Evolutionary conservation across 306 rosid species (phyloP), one percentile per base, ranked within the genome.

Genomic region (Vachellia collinsii): DNA sequence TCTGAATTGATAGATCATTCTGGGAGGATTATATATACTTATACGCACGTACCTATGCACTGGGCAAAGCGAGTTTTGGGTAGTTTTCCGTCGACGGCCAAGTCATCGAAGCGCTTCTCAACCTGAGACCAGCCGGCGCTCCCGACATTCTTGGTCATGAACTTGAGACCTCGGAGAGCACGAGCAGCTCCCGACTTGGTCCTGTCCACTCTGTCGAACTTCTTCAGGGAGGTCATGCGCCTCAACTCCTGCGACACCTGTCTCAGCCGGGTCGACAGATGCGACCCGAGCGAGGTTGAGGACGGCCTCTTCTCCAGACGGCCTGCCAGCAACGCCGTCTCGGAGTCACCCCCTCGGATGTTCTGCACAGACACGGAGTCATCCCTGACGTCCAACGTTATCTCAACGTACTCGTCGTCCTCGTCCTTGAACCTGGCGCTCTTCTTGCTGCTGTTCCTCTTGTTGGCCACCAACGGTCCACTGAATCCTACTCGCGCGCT

Each of bases 171-270:
- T 19, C 66, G 58, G 0, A 94, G 83, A 36, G 98, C 98, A 41
- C 92, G 91, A 17, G 88, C 83, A 1, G 97, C 98, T 0, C 95
- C 94, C 0, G 97, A 88, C 44, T 94, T 92, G 29, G 67, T 80
- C 44, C 95, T 58, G 25, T 94, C 97, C 11, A 88, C 51, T 29
- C 38, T 83, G 23, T 89, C 84, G 58, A 87, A 86, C 5, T 80
- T 69, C 73, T 87, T 89, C 5, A 87, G 77, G 0, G 98, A 94
- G 0, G 97, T 70, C 92, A 94, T 94, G 38, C 93, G 91, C 82
- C 76, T 92, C 36, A 94, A 73, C 47, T 94, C 98, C 82, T 88
- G 94, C 3, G 98, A 94, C 4, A 92, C 94, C 58, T 94, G 94
- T 37, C 77, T 84, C 25, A 73, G 85, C 65, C 85, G 8, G 75